A percentile compares a stretch with the other conserved stretches of the same genome.
phyloP scores from a whole-genome alignment of 345 rosid species.

The Melaleuca quinquenervia region DNA sequence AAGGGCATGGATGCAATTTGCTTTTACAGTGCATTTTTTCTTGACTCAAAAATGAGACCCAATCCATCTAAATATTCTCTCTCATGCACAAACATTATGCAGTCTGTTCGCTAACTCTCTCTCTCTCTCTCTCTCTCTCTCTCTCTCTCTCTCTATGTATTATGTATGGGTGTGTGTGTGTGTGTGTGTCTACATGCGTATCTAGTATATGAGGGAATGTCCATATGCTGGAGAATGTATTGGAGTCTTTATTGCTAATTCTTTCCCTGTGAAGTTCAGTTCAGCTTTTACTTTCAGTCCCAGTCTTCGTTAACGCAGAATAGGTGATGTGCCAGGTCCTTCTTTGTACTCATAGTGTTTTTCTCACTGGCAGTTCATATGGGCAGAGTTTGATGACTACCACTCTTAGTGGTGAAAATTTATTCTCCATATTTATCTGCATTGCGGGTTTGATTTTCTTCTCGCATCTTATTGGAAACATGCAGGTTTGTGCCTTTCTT shows the following conservation, averaged over 20 bases:
- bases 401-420: slow-evolving; percentile 41
- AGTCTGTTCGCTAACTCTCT: neutral
- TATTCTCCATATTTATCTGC: slow-evolving; percentile 57
- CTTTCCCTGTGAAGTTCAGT: neutral
- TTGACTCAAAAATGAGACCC: neutral
- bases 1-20: neutral
- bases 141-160: neutral
- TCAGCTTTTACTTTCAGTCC: neutral
- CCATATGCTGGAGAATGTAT: neutral
- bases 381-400: slow-evolving; percentile 63
- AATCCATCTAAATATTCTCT: neutral
- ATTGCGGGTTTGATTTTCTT: slow-evolving; percentile 66
- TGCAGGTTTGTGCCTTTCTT: slow-evolving; percentile 37
- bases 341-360: neutral
- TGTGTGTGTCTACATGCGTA: neutral
- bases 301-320: neutral
- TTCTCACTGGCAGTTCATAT: slow-evolving; percentile 50
- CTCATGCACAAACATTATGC: neutral
- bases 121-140: neutral
- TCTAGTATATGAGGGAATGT: neutral
- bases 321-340: neutral
- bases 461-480: slow-evolving; percentile 79
- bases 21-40: neutral
- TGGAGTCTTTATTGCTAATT: neutral
- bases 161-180: fast-evolving